These are phyloP conservation scores for Phialophora tarda DNA, from an alignment of 2,329 filamentous ascomycete species.

Conservation along the genomic window DNA sequence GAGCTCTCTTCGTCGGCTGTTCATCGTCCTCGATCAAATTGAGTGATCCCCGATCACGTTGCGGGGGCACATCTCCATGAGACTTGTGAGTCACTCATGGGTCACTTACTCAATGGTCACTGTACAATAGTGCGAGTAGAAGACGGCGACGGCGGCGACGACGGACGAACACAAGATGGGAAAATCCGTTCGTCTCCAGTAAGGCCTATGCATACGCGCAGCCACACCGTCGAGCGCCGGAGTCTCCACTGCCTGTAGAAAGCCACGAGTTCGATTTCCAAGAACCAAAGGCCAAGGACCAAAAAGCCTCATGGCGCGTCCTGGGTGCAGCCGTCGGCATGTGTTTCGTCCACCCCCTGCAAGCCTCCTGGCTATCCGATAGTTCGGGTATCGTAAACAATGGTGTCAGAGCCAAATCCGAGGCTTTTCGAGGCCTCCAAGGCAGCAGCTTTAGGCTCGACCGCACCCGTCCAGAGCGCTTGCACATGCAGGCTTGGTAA, in stretches of 20 bases:
- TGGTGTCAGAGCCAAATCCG: background rate
- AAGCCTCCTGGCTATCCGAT: constrained; percentile 9
- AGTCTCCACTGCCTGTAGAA: background rate
- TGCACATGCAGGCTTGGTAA: constrained; percentile 11
- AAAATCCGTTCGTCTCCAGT: background rate
- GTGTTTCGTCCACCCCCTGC: background rate
- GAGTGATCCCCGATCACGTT: background rate
- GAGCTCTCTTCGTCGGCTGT: constrained; percentile 12
- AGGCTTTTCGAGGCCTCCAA: background rate
- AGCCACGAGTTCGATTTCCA: background rate
- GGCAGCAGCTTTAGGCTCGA: background rate
- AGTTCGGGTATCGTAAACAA: constrained; percentile 8
- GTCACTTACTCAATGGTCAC: background rate
- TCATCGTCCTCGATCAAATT: constrained; percentile 9
- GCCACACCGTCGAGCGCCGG: background rate
- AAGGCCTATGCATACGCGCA: background rate
- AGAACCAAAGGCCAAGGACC: background rate
- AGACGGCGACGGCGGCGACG: background rate
- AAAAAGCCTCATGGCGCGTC: background rate
- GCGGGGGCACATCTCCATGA: background rate
- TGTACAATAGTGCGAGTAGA: background rate
- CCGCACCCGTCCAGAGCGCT: background rate
- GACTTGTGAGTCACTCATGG: background rate
- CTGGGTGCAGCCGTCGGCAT: background rate
- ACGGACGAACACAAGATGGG: background rate